Conservation (phyloP, 129 eudicot genomes). For the Lonicera japonica region DNA sequence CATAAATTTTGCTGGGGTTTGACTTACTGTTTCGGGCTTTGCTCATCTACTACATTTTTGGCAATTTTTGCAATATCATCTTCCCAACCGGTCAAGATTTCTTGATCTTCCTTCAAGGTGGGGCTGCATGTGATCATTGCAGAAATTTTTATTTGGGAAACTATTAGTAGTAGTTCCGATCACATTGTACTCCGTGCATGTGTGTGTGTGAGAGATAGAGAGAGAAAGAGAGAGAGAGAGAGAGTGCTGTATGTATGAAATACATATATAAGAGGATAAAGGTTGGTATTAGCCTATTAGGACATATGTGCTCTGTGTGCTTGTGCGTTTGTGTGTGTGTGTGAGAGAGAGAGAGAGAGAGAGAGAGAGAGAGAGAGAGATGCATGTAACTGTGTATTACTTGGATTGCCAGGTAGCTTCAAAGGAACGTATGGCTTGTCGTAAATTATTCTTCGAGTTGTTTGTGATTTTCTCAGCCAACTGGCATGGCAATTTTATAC, state of each 20-base stretch:
- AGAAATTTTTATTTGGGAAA: too few relatives aligned
- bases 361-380: too few relatives aligned
- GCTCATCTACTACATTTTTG: conserved; percentile 52
- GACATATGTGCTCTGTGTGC: too few relatives aligned
- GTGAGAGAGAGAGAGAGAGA: background rate
- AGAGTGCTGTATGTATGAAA: too few relatives aligned
- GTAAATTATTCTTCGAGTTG: conserved; percentile 64
- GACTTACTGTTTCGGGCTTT: conserved; percentile 79
- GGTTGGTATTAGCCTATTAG: too few relatives aligned
- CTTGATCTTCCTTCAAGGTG: conserved; percentile 45
- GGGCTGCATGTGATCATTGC: conserved; percentile 33
- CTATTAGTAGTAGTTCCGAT: too few relatives aligned
- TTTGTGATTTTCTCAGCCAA: conserved; percentile 54
- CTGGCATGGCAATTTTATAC: conserved; percentile 48
- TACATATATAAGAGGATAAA: too few relatives aligned
- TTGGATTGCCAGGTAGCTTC: conserved; percentile 67
- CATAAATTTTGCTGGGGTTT: background rate
- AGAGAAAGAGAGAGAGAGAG: background rate
- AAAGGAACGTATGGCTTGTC: conserved; percentile 83
- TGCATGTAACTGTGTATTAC: conserved; percentile 28
- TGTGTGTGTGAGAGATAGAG: background rate
- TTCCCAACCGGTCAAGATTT: conserved; percentile 79
- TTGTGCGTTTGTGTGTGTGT: too few relatives aligned
- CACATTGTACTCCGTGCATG: too few relatives aligned
- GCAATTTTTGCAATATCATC: conserved; percentile 59